Conservation (phyloP, 352 stramenopile genomes). For the Globisporangium mamillatum region DNA sequence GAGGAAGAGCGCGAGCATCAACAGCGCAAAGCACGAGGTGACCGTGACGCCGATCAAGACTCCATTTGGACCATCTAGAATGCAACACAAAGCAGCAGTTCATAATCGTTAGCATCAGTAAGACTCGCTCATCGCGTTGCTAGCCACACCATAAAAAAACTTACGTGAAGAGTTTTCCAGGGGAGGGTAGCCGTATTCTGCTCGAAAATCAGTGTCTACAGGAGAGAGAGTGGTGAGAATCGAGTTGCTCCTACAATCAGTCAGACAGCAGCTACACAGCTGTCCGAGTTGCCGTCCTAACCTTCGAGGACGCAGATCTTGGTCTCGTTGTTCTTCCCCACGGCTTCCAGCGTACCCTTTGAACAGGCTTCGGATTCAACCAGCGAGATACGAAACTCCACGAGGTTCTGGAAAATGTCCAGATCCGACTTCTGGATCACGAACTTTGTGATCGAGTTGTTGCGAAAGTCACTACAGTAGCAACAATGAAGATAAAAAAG, state of each 20-base stretch:
- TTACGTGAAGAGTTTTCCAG: not conserved
- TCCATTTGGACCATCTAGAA: not conserved
- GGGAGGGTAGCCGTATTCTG: not conserved
- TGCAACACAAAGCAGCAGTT: not conserved
- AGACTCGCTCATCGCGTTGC: no score
- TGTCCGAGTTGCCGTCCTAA: not conserved
- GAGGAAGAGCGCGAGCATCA: constrained; percentile 10
- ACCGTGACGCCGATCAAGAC: constrained; percentile 9
- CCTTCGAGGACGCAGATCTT: constrained; percentile 15
- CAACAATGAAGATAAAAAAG: no score
- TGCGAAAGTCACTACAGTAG: constrained; percentile 18
- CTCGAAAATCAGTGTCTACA: not conserved
- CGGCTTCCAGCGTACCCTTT: not conserved
- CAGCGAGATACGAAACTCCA: constrained; percentile 9
- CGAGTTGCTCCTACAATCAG: no score
- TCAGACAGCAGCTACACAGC: not conserved
- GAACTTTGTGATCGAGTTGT: constrained; percentile 23
- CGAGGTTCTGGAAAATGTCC: constrained; percentile 12
- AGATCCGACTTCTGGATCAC: constrained; percentile 20
- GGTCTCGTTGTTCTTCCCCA: not conserved
- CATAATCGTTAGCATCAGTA: not conserved
- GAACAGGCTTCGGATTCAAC: constrained; percentile 8
- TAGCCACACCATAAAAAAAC: not conserved
- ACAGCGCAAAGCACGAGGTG: not conserved
- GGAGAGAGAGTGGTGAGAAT: not conserved